Conservation (phyloP, 495 filamentous ascomycete genomes). For the Trichocladium uniseriatum region DNA sequence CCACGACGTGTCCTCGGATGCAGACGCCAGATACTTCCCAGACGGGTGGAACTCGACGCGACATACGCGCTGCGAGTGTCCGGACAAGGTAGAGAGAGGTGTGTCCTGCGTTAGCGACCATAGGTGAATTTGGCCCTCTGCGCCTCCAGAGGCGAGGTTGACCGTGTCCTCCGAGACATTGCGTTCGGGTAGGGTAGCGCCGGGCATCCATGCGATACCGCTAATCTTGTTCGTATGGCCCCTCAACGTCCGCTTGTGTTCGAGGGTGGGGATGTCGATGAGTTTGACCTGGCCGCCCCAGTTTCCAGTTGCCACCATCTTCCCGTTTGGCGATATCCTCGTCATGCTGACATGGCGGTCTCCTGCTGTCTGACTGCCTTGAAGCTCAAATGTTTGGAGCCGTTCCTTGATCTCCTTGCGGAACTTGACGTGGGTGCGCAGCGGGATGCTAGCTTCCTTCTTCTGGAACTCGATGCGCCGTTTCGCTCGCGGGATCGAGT, state of each 20-base stretch:
- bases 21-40: conserved; percentile 81
- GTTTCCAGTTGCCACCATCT: conserved; percentile 79
- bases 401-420: conserved; percentile 81
- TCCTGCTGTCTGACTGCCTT: conserved; percentile 84
- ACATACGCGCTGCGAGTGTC: conserved; percentile 80
- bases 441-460: conserved; percentile 66
- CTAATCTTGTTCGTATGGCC: conserved; percentile 83
- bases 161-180: conserved; percentile 63
- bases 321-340: conserved; percentile 78
- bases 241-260: conserved; percentile 60
- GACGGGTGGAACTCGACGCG: conserved; percentile 93
- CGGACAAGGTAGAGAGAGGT: conserved; percentile 72
- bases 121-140: conserved; percentile 79
- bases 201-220: conserved; percentile 83
- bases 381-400: conserved; percentile 73
- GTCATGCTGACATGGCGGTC: conserved; percentile 84
- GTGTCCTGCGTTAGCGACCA: conserved; percentile 83
- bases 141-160: conserved; percentile 85
- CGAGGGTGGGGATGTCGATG: conserved; percentile 71
- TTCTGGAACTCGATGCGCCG: conserved; percentile 65
- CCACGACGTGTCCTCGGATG: conserved; percentile 95
- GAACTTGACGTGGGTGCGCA: conserved; percentile 84
- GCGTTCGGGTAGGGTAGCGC: conserved; percentile 59
- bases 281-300: conserved; percentile 85
- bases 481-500: conserved; percentile 76